A percentile compares a stretch with the other conserved stretches of the same genome.
Evolutionary conservation across 2,329 filamentous ascomycete species (phyloP).

Genomic region (Neopestalotiopsis sp.): DNA sequence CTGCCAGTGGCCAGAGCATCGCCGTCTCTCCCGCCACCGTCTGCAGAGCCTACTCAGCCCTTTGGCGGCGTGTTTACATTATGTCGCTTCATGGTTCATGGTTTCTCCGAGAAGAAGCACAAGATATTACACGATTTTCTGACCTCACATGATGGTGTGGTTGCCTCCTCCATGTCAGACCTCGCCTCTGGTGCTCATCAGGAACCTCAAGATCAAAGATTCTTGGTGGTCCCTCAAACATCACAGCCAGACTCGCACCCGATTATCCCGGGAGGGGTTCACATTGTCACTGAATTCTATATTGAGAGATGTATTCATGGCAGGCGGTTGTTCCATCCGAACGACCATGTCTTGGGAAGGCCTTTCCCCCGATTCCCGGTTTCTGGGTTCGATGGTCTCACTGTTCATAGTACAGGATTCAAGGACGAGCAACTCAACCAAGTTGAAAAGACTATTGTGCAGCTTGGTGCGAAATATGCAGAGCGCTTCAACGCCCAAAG

Average conservation of each 20-base stretch:
- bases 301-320: slow-evolving; percentile 86
- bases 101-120: slow-evolving; percentile 60
- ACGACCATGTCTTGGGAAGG: slow-evolving; percentile 73
- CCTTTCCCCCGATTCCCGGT: slow-evolving; percentile 78
- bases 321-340: slow-evolving; percentile 73
- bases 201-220: slow-evolving; percentile 44
- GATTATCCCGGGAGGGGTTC: slow-evolving; percentile 43
- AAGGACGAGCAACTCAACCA: slow-evolving; percentile 85
- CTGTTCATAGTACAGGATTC: slow-evolving; percentile 83
- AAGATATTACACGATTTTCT: slow-evolving; percentile 55
- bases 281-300: slow-evolving; percentile 86
- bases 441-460: slow-evolving; percentile 74
- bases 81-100: slow-evolving; percentile 65
- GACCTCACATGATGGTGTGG: slow-evolving; percentile 51
- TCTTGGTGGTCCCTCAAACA: slow-evolving; percentile 61
- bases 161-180: slow-evolving; percentile 50
- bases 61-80: slow-evolving; percentile 55
- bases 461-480: slow-evolving; percentile 82
- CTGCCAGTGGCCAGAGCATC: slow-evolving; percentile 17
- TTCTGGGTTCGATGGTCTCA: slow-evolving; percentile 70
- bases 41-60: slow-evolving; percentile 26
- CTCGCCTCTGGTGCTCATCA: slow-evolving; percentile 34
- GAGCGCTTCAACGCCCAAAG: slow-evolving; percentile 75
- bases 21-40: slow-evolving; percentile 11
- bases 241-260: slow-evolving; percentile 54